A percentile compares a stretch with the other conserved stretches of the same genome.
Conservation (phyloP, 495 filamentous ascomycete species). For the Peziza echinospora region DNA sequence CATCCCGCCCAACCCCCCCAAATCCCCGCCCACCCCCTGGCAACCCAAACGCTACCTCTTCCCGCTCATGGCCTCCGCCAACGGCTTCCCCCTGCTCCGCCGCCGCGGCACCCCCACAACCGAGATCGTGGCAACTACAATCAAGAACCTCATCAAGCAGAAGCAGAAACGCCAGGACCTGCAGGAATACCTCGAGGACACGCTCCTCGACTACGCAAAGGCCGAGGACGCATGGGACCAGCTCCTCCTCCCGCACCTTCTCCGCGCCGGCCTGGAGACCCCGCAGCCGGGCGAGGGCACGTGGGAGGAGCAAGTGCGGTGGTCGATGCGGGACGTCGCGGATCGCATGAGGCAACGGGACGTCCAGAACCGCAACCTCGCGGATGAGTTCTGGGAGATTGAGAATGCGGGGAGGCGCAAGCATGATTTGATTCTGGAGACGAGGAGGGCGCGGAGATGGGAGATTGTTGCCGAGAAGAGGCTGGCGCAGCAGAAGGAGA, state of each 20-base stretch:
- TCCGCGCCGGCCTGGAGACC: too few relatives aligned
- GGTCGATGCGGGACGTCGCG: constrained; percentile 3
- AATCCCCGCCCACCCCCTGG: not conserved
- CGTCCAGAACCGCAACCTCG: not conserved
- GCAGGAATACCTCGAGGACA: constrained; percentile 6
- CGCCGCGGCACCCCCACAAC: constrained; percentile 6
- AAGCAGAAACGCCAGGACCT: constrained; percentile 6
- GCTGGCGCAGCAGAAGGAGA: too few relatives aligned
- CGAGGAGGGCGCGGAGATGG: too few relatives aligned
- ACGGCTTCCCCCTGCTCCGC: constrained; percentile 8
- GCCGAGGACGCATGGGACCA: constrained; percentile 17
- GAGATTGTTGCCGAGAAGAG: too few relatives aligned
- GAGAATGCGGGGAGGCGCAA: too few relatives aligned
- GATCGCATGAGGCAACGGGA: not conserved
- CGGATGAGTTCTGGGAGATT: constrained; percentile 2
- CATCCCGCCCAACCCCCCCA: not conserved
- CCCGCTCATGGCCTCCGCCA: constrained; percentile 2
- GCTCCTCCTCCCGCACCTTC: too few relatives aligned
- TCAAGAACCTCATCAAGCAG: constrained; percentile 11
- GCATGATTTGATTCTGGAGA: constrained; percentile 9
- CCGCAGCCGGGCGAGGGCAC: not conserved
- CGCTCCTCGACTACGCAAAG: constrained; percentile 3
- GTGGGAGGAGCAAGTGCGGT: constrained; percentile 1
- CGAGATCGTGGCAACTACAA: constrained; percentile 1
- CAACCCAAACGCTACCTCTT: not conserved